phyloP scores from a whole-genome alignment of 352 stramenopile genomes.

The Phytophthora pini region DNA sequence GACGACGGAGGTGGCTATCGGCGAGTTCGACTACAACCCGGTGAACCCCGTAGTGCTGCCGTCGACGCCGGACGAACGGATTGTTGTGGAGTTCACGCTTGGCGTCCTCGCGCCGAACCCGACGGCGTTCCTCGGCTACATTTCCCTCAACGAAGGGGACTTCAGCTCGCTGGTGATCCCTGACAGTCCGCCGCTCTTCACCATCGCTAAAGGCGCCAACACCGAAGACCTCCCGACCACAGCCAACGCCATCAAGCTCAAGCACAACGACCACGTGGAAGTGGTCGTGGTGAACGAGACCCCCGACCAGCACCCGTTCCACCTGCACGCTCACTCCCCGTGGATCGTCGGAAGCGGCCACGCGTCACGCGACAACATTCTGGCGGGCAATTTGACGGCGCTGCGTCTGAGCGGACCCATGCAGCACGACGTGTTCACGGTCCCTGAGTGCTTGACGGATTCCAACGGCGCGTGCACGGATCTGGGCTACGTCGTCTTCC shows the following conservation, averaged over 20 bases:
- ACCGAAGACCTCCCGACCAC: constrained; percentile 41
- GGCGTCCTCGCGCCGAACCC: constrained; percentile 27
- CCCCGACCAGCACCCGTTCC: constrained; percentile 52
- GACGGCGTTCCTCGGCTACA: constrained; percentile 35
- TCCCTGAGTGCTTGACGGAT: constrained; percentile 42
- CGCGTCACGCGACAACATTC: constrained; percentile 25
- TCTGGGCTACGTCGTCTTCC: constrained; percentile 46
- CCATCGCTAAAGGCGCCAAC: constrained; percentile 31
- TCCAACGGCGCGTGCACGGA: constrained; percentile 31
- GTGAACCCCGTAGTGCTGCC: constrained; percentile 21
- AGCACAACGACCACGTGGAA: constrained; percentile 44
- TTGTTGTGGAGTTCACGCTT: constrained; percentile 41
- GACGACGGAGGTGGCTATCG: constrained; percentile 36
- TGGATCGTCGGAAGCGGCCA: constrained; percentile 45
- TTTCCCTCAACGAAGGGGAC: constrained; percentile 26
- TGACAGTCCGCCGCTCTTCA: constrained; percentile 38
- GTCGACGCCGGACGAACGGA: constrained; percentile 29
- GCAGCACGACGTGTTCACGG: constrained; percentile 50
- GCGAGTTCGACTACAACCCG: constrained; percentile 46
- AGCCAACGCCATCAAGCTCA: constrained; percentile 36
- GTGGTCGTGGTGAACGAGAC: constrained; percentile 51
- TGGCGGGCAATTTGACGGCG: constrained; percentile 25
- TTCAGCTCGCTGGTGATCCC: constrained; percentile 43
- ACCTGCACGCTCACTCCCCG: constrained; percentile 48
- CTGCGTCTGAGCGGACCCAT: constrained; percentile 40